Evolutionary conservation across 75 land plant genomes (phyloP), one percentile per base, ranked within the genome.

Genomic region (Gnetum montanum): DNA sequence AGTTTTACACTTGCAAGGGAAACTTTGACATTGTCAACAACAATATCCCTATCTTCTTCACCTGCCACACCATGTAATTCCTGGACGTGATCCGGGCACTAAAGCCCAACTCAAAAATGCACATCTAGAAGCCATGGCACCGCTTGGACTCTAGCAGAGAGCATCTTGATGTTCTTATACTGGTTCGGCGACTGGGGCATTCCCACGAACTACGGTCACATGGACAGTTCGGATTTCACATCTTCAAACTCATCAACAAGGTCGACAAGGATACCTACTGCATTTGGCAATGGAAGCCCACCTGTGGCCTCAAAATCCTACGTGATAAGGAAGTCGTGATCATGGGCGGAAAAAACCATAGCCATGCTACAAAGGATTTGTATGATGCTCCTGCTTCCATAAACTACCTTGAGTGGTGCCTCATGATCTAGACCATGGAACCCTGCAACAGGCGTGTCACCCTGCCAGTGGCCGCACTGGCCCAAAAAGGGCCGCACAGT

Each of bases 221-320:
- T 76, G 67, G 80, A 76, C 29, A 77, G 80, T 6, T 76, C 11
- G 77, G 77, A 8, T 75, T 74, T 4, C 76, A 74, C 30, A 74
- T 75, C 11, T 74, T 59, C 43, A 71, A 52, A 34, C 6, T 74
- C 15, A 33, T 74, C 4, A 74, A 24, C 63, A 71, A 50, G 36
- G 77, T 38, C 12, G 77, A 77, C 1, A 72, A 60, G 47, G 69
- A 58, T 19, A 73, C 77, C 8, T 72, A 59, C 24, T 61, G 63
- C n/a, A 75, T 72, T 57, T 75, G 72, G 46, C 78, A 75, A 47
- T 73, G 77, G 78, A 75, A 61, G 46, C 78, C 78, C 1, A 72
- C 78, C 4, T 75, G 78, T 35, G 78, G 78, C 6, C 46, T 66
- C 36, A 75, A 75, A 49, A 51, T 20, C 31, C 40, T 75, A 49